A percentile compares a stretch with the other conserved stretches of the same genome.
These are phyloP conservation scores for Cokeromyces recurvatus DNA, from an alignment of 371 early-diverging fungal genomes.

Conservation along the genomic window DNA sequence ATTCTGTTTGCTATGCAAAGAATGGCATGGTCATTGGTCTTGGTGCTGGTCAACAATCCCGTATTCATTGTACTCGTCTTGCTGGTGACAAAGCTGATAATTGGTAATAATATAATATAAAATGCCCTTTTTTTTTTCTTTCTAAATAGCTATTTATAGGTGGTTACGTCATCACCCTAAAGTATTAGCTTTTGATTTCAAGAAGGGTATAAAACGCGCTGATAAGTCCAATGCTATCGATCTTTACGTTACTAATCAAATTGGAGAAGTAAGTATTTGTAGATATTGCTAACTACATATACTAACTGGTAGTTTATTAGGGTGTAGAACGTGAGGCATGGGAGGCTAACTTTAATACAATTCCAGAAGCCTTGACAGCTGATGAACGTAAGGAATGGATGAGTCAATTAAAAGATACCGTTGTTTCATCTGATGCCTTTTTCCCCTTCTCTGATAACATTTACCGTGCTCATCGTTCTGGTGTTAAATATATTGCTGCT, in stretches of 20 bases:
- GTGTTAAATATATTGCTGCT: constrained; percentile 87
- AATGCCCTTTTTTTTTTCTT: too few relatives aligned
- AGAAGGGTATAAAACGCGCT: constrained; percentile 85
- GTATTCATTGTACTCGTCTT: constrained; percentile 96
- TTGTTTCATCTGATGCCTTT: constrained; percentile 93
- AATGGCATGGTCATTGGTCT: constrained; percentile 97
- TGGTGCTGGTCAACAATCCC: constrained; percentile 97
- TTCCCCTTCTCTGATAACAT: constrained; percentile 98
- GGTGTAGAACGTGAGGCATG: constrained; percentile 76
- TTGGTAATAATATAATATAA: constrained; percentile 61
- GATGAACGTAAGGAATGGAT: constrained; percentile 81
- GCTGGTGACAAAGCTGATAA: constrained; percentile 98
- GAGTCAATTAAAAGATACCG: constrained; percentile 66
- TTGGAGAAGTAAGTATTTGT: constrained; percentile 49
- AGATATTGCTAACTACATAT: too few relatives aligned
- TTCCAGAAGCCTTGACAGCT: constrained; percentile 77
- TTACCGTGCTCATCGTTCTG: constrained; percentile 81
- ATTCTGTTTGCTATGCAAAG: constrained; percentile 97
- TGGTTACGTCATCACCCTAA: constrained; percentile 95
- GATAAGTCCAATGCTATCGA: constrained; percentile 97
- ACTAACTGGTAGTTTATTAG: too few relatives aligned
- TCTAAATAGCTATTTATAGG: too few relatives aligned
- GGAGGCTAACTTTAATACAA: constrained; percentile 73
- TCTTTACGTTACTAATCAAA: constrained; percentile 83
- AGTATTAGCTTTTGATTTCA: constrained; percentile 82